Evolutionary conservation across 2,329 filamentous ascomycete species (phyloP).

Genomic region (Lasiodiplodia theobromae): DNA sequence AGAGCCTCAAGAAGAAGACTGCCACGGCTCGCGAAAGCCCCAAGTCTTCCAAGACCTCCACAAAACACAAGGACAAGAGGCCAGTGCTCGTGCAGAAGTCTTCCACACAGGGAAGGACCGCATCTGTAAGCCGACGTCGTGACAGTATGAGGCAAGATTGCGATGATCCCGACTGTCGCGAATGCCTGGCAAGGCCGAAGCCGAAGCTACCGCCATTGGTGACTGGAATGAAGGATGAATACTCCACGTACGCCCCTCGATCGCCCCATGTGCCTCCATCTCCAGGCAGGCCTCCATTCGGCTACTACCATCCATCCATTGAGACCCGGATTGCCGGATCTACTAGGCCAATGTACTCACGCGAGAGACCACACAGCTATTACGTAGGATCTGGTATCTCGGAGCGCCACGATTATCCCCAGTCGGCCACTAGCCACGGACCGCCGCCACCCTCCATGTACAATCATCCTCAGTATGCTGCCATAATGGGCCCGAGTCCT

Average conservation of each 20-base stretch:
- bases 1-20: constrained; percentile 7
- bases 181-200: constrained; percentile 2
- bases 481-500: constrained; percentile 33
- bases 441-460: constrained; percentile 45
- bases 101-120: not conserved
- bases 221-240: constrained; percentile 41
- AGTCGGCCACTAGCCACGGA: constrained; percentile 35
- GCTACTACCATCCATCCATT: constrained; percentile 39
- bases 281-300: constrained; percentile 35
- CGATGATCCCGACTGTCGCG: constrained; percentile 11
- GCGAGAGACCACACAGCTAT: constrained; percentile 43
- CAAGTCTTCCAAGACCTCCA: constrained; percentile 21
- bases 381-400: constrained; percentile 38
- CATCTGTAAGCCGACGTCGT: constrained; percentile 9
- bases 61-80: constrained; percentile 13
- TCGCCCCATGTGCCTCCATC: constrained; percentile 39
- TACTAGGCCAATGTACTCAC: constrained; percentile 35
- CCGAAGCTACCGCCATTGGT: constrained; percentile 32
- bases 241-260: constrained; percentile 37
- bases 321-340: constrained; percentile 39
- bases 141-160: constrained; percentile 15
- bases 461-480: constrained; percentile 33
- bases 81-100: constrained; percentile 10
- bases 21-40: constrained; percentile 4
- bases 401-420: constrained; percentile 35